These are phyloP conservation scores for Pleurotus citrinopileatus DNA, from an alignment of 768 basidiomycete species.

Conservation along the genomic window DNA sequence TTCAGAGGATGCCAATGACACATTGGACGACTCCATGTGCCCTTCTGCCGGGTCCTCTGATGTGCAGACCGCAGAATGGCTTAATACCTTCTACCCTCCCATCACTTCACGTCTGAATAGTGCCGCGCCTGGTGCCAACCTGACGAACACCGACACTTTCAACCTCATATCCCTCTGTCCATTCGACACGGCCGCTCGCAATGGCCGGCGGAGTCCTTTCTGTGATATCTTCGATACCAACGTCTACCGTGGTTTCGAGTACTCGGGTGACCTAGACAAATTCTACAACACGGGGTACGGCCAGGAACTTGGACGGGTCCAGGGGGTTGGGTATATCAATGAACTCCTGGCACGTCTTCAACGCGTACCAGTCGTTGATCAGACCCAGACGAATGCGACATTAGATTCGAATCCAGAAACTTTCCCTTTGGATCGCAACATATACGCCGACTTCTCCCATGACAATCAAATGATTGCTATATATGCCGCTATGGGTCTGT, in stretches of 20 bases:
- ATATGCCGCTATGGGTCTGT: constrained; percentile 60
- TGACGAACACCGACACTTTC: constrained; percentile 52
- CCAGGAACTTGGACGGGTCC: constrained; percentile 64
- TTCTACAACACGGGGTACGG: constrained; percentile 80
- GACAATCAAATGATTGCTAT: constrained; percentile 86
- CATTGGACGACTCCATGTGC: constrained; percentile 66
- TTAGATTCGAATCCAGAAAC: constrained; percentile 59
- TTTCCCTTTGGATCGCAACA: constrained; percentile 64
- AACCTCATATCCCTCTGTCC: constrained; percentile 73
- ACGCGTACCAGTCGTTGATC: constrained; percentile 54
- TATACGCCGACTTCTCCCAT: constrained; percentile 84
- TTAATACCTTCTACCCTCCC: constrained; percentile 46
- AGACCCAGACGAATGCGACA: constrained; percentile 76
- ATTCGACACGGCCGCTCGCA: constrained; percentile 68
- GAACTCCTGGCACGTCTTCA: constrained; percentile 86
- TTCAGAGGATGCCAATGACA: constrained; percentile 64
- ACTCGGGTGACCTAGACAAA: constrained; percentile 70
- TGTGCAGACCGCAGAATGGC: constrained; percentile 50
- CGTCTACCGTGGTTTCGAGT: constrained; percentile 70
- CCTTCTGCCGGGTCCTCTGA: constrained; percentile 48
- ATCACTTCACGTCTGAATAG: constrained; percentile 59
- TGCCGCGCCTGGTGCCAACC: constrained; percentile 58
- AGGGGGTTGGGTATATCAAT: constrained; percentile 86
- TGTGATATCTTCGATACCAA: constrained; percentile 65
- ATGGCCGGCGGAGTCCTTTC: constrained; percentile 50